These are phyloP conservation scores for Lumnitzera littorea DNA, from an alignment of 345 rosid genomes.

Conservation along the genomic window DNA sequence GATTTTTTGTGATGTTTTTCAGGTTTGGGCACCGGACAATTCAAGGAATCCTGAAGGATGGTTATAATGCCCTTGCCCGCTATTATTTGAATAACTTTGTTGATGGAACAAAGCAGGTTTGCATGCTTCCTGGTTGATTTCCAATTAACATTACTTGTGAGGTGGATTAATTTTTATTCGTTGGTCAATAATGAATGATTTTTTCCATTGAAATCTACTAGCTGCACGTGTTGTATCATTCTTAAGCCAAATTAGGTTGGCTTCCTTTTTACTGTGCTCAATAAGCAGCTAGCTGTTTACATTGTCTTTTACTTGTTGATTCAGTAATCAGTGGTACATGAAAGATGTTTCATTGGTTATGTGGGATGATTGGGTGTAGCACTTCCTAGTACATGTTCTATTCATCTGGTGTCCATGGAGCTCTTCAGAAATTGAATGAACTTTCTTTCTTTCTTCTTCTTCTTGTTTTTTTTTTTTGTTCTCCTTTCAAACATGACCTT, in stretches of 20 bases:
- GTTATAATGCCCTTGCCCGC: constrained; percentile 75
- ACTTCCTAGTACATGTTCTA: background rate
- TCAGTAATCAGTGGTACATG: too few relatives aligned
- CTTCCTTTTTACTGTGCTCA: too few relatives aligned
- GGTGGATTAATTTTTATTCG: too few relatives aligned
- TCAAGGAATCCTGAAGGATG: constrained; percentile 81
- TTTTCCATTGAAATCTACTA: background rate
- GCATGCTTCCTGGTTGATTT: constrained; percentile 3
- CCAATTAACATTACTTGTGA: too few relatives aligned
- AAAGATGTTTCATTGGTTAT: too few relatives aligned
- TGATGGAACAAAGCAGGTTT: constrained; percentile 93
- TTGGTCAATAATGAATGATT: too few relatives aligned
- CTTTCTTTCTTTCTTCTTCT: too few relatives aligned
- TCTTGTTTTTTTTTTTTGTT: background rate
- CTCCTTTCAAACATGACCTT: constrained; percentile 1
- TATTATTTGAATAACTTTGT: constrained; percentile 89
- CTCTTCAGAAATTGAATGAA: too few relatives aligned
- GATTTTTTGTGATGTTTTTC: constrained; percentile 6
- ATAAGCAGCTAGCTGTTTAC: too few relatives aligned
- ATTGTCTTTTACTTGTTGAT: too few relatives aligned
- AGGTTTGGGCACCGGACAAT: constrained; percentile 83
- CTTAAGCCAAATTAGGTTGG: too few relatives aligned
- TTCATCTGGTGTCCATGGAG: too few relatives aligned
- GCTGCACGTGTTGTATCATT: background rate
- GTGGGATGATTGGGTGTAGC: background rate